phyloP scores from a whole-genome alignment of 495 filamentous ascomycete genomes.

The Annulohypoxylon stygium region DNA sequence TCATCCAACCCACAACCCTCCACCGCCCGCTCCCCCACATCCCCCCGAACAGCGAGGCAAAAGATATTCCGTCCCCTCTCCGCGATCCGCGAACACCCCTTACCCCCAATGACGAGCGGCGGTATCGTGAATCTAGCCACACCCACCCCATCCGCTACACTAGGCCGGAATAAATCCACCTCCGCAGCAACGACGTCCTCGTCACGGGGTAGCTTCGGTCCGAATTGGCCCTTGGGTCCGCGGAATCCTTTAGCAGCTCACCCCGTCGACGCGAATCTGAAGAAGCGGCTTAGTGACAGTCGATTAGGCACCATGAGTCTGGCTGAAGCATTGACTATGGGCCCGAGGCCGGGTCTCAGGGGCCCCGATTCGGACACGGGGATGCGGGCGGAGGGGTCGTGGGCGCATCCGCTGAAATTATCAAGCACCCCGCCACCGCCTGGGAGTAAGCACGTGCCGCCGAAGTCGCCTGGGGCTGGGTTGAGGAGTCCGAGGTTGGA shows the following conservation, averaged over 20 bases:
- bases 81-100: conserved; percentile 38
- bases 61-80: conserved; percentile 39
- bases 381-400: not conserved
- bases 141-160: conserved; percentile 4
- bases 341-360: not conserved
- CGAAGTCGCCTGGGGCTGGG: conserved; percentile 14
- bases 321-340: not conserved
- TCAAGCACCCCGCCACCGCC: conserved; percentile 29
- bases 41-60: not conserved
- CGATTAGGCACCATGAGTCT: not conserved
- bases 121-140: not conserved
- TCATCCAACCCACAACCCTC: conserved; percentile 8
- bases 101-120: not conserved
- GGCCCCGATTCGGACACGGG: not conserved
- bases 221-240: conserved; percentile 42
- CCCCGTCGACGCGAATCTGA: conserved; percentile 37
- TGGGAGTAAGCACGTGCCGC: conserved; percentile 20
- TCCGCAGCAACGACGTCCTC: not conserved
- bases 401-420: not conserved
- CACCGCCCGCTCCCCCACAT: not conserved
- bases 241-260: conserved; percentile 37
- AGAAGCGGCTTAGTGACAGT: conserved; percentile 35
- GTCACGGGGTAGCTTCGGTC: conserved; percentile 29
- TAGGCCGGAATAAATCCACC: not conserved
- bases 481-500: conserved; percentile 37